Evolutionary conservation across 305 asterid species (phyloP), one percentile per base, ranked within the genome.

Genomic region (Solanum chacoense): DNA sequence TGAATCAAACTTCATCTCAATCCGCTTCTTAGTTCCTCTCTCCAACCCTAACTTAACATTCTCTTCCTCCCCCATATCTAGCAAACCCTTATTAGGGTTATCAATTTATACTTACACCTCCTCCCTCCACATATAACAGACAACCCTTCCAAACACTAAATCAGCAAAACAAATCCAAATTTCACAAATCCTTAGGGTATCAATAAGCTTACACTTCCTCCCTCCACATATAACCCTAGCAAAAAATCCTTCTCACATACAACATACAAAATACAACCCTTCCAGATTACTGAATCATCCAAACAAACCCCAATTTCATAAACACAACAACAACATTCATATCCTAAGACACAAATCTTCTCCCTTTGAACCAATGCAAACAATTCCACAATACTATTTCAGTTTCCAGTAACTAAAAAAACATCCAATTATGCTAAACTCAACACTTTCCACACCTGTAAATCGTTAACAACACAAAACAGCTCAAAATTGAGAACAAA

Each of bases 1-100:
- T 0, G 98, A 94, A 91, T 92, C 96, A 87, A 92, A 89, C 35
- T 88, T 88, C 90, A 80, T 71, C 42, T 89, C 94, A 26, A 84
- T 22, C 4, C 74, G 32, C 75, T 55, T 84, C 22, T 84, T 55
- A 50, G 42, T 14, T 84, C 4, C 87, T 50, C 28, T 2, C 86
- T 81, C 85, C 34, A 78, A 24, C 22, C 67, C 35, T 6, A 26
- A 79, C 50, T 79, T 40, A 9, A 29, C 14, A 81, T 81, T 42
- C 71, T 81, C 71, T 81, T 81, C 75, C 75, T 84, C 87, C 87
- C 87, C 87, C 75, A 84, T 84, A 31, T 59, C 87, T 78, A 37
- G 11, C 65, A 78, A 78, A 78, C 63, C 63, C 85, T 72, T 29
- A n/a, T 75, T 77, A 37, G 84, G 84, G 59, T 26, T 65, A 78